Base-by-base conservation (phyloP, 2,329 filamentous ascomycete genomes). In the Ophiostoma quercus region DNA sequence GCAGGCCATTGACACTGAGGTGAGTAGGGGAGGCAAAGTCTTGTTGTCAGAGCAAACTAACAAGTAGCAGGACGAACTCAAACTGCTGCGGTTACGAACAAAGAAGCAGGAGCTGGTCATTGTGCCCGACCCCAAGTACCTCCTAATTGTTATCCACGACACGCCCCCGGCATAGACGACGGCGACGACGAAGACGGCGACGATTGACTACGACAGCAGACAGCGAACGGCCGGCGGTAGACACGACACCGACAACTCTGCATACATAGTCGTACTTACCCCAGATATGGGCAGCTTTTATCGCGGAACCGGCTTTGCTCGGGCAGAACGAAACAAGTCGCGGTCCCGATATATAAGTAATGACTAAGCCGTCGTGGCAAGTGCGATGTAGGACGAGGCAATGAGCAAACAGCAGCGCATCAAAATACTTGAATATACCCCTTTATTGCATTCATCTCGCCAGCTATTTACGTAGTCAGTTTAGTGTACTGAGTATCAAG, bases 71-170 rank as follows among this genome's bases (percentile, higher is more conserved):
- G 92, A 95, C 75, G 91, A 94, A 77, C 79, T 94, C 73, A 92
- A 89, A 79, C 82, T 95, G 66, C 79, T 95, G 68, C 84, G 91
- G 73, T 77, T 96, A 73, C 85, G 92, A 73, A 94, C 91, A n/a
- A 92, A 89, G 82, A 93, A 91, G 78, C 90, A 93, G 75, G 92
- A 96, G 78, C 81, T 95, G 72, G 90, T 95, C 71, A 92, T 95
- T 76, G 90, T 94, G 25, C 91, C 91, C 78, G 92, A 94, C 78
- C 76, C 85, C 57, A 93, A 92, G 76, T 96, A 91, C 79, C 82
- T 95, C 66, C 84, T 94, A 51, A 87, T 94, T 69, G 89, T 93
- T 51, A 86, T 94, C 70, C 91, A 94, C 79, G 91, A 94, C 77
- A 92, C 91, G n/a, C 89, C 90, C 54, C 85, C 87, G 9, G 88